These are phyloP conservation scores for Neurospora sp. DNA, from an alignment of 495 filamentous ascomycete species.

Conservation along the genomic window DNA sequence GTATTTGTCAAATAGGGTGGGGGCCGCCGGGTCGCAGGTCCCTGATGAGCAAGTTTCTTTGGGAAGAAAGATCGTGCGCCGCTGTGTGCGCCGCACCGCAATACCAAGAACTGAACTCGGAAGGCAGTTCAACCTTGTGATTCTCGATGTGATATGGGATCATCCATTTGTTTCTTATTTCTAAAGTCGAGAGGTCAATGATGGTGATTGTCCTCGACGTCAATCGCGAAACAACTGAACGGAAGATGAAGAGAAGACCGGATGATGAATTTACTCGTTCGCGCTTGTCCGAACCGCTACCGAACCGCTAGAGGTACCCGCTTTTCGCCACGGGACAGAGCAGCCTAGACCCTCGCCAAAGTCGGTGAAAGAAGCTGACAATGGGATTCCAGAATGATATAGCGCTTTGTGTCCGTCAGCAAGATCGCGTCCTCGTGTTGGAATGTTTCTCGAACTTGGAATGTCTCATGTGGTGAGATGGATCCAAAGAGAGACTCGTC, in stretches of 20 bases:
- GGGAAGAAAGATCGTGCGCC: neutral
- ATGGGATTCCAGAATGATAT: neutral
- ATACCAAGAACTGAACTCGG: neutral
- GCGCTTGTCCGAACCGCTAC: neutral
- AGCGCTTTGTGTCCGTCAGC: neutral
- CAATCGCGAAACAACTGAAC: neutral
- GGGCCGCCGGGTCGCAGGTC: neutral
- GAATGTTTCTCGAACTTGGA: neutral
- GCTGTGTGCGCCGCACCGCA: neutral
- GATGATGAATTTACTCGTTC: neutral
- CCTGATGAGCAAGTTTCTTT: neutral
- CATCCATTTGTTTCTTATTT: neutral
- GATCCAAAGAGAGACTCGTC: neutral
- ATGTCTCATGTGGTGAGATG: neutral
- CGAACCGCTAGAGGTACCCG: neutral
- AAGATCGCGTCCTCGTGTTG: neutral
- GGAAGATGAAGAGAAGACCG: neutral
- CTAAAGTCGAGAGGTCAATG: neutral
- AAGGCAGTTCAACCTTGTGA: neutral
- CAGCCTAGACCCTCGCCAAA: neutral
- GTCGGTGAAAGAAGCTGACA: neutral
- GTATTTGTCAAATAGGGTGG: neutral
- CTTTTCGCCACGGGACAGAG: neutral
- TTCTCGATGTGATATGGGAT: neutral
- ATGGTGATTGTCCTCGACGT: neutral